phyloP scores from a whole-genome alignment of 805 yeast genomes.

The Pichia paraexigua region DNA sequence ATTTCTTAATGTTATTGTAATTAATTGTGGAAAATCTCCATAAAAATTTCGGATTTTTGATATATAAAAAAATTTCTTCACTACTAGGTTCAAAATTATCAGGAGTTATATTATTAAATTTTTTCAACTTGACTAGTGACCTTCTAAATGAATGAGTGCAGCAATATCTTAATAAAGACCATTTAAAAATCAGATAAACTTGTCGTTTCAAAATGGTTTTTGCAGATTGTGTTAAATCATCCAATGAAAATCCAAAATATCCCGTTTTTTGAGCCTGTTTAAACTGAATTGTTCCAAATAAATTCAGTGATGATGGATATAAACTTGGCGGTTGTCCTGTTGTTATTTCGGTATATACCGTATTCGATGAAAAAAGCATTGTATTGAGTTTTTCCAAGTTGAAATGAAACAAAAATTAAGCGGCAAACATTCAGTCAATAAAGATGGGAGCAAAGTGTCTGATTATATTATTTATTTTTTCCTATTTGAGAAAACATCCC shows the following conservation, averaged over 20 bases:
- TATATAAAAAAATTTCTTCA: not conserved
- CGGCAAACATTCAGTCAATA: too few relatives aligned
- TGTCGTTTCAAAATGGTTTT: not conserved
- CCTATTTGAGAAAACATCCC: too few relatives aligned
- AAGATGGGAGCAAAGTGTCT: too few relatives aligned
- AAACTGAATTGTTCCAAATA: not conserved
- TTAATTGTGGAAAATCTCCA: not conserved
- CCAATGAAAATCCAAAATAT: not conserved
- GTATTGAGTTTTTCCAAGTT: too few relatives aligned
- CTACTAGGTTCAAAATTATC: not conserved
- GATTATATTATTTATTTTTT: too few relatives aligned
- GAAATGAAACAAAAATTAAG: too few relatives aligned
- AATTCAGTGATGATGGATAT: not conserved
- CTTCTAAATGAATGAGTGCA: not conserved
- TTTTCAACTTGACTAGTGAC: not conserved
- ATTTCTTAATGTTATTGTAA: not conserved
- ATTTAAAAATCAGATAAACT: not conserved
- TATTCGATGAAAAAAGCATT: not conserved
- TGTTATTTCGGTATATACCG: not conserved
- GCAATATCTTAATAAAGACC: not conserved
- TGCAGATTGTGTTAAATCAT: not conserved
- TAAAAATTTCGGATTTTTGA: not conserved
- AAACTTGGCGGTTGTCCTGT: not conserved
- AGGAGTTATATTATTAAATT: not conserved
- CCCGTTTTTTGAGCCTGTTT: not conserved